phyloP scores from a whole-genome alignment of 352 stramenopile species.

The Globisporangium apiculatum region DNA sequence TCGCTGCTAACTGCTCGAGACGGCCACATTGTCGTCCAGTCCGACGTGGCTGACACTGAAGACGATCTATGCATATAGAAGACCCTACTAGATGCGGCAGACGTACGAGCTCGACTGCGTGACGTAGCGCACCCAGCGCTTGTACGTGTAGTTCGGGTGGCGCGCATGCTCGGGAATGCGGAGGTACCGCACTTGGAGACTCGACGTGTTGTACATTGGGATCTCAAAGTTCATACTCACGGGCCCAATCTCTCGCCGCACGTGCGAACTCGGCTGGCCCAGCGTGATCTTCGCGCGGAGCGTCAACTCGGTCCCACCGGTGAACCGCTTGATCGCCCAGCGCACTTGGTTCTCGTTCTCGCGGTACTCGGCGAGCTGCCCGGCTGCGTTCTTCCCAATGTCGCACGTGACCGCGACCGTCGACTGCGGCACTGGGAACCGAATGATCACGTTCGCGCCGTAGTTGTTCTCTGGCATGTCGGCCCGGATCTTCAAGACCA shows the following conservation, averaged over 20 bases:
- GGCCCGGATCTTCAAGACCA: conserved; percentile 88
- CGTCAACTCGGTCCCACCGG: conserved; percentile 91
- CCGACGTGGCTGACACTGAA: no score
- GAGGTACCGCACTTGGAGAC: conserved; percentile 97
- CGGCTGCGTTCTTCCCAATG: conserved; percentile 64
- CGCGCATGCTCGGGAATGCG: conserved; percentile 94
- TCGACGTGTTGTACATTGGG: conserved; percentile 99
- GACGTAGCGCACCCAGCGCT: conserved; percentile 99
- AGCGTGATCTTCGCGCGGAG: conserved; percentile 91
- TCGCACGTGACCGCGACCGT: conserved; percentile 75
- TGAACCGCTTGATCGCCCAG: conserved; percentile 97
- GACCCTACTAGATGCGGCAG: conserved; percentile 84
- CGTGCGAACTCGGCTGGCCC: conserved; percentile 60
- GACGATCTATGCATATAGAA: no score
- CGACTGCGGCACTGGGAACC: conserved; percentile 90
- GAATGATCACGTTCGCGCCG: conserved; percentile 94
- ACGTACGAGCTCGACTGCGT: conserved; percentile 98
- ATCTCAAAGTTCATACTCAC: conserved; percentile 99
- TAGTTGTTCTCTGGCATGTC: conserved; percentile 94
- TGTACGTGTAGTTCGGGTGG: conserved; percentile 96
- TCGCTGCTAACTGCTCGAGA: no score
- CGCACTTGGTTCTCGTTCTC: conserved; percentile 93
- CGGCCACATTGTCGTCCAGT: no score
- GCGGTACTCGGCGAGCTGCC: conserved; percentile 93
- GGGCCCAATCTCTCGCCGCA: conserved; percentile 93